Conservation (phyloP, 139 green algal genomes). For the Tetraselmis chui region DNA sequence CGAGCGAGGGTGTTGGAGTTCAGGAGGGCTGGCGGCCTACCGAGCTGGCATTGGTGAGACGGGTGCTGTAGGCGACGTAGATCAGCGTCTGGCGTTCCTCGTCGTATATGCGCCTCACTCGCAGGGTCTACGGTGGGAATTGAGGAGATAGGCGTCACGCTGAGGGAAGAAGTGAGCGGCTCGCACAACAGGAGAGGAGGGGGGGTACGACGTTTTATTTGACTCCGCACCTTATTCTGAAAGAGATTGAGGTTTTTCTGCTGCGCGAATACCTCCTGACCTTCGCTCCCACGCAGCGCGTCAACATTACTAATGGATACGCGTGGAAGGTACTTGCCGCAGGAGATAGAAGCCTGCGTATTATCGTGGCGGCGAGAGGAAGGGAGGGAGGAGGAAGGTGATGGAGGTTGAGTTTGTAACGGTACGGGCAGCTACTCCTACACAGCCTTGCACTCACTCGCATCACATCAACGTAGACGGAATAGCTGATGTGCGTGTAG, state of each 20-base stretch:
- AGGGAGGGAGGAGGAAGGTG: not conserved
- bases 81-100: slow-evolving; percentile 43
- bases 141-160: too few relatives aligned
- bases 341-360: slow-evolving; percentile 64
- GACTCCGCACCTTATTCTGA: slow-evolving; percentile 65
- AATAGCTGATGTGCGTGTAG: too few relatives aligned
- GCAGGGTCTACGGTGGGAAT: slow-evolving; percentile 59
- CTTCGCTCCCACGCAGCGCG: slow-evolving; percentile 24
- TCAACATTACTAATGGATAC: slow-evolving; percentile 30
- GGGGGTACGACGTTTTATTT: not conserved
- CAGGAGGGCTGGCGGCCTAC: too few relatives aligned
- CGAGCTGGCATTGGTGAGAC: slow-evolving; percentile 33
- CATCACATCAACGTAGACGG: too few relatives aligned
- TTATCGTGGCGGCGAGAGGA: too few relatives aligned
- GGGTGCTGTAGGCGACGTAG: slow-evolving; percentile 70
- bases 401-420: not conserved
- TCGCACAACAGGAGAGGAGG: not conserved
- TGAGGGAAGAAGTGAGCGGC: too few relatives aligned
- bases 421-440: too few relatives aligned
- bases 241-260: slow-evolving; percentile 65
- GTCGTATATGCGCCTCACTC: slow-evolving; percentile 69
- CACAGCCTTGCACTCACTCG: too few relatives aligned
- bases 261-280: slow-evolving; percentile 66
- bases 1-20: not conserved
- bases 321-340: slow-evolving; percentile 33